phyloP scores from a whole-genome alignment of 108 stramenopile genomes.

The Cyclotella atomus region DNA sequence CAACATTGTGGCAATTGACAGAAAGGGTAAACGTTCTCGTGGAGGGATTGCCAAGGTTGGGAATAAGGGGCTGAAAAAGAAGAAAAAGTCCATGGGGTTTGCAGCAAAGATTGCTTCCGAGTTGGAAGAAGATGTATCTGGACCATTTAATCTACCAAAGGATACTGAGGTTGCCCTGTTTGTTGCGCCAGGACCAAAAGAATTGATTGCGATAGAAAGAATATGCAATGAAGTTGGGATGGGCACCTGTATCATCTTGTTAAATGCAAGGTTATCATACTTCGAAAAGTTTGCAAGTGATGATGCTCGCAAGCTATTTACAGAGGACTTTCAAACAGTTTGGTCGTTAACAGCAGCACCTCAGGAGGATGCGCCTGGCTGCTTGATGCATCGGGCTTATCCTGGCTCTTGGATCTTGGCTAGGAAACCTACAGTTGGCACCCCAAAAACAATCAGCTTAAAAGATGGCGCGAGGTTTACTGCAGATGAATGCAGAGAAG shows the following conservation, averaged over 20 bases:
- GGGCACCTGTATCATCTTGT: conserved; percentile 80
- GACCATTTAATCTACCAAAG: conserved; percentile 69
- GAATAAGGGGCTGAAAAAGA: conserved; percentile 40
- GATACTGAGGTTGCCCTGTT: conserved; percentile 82
- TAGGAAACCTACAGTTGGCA: conserved; percentile 79
- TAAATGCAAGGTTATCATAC: conserved; percentile 74
- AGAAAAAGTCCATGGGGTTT: conserved; percentile 72
- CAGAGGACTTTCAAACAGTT: conserved; percentile 70
- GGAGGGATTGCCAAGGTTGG: conserved; percentile 40
- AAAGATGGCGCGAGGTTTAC: conserved; percentile 53
- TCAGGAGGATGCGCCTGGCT: conserved; percentile 74
- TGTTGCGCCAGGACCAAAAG: conserved; percentile 83
- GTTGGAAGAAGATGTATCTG: conserved; percentile 58
- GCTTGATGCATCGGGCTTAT: conserved; percentile 73
- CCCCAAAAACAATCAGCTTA: conserved; percentile 64
- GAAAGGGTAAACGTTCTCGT: conserved; percentile 40
- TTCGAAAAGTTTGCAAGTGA: conserved; percentile 65
- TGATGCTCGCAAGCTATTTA: conserved; percentile 57
- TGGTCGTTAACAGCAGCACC: conserved; percentile 77
- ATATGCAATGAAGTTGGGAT: conserved; percentile 73
- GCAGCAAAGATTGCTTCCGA: conserved; percentile 82
- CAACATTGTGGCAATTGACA: conserved; percentile 70
- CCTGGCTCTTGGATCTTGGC: conserved; percentile 77
- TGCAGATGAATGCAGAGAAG: conserved; percentile 56
- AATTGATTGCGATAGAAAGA: conserved; percentile 70